Evolutionary conservation across 202 grass and related monocot genomes (phyloP), one percentile per base, ranked within the genome.

Genomic region (Zizania palustris): DNA sequence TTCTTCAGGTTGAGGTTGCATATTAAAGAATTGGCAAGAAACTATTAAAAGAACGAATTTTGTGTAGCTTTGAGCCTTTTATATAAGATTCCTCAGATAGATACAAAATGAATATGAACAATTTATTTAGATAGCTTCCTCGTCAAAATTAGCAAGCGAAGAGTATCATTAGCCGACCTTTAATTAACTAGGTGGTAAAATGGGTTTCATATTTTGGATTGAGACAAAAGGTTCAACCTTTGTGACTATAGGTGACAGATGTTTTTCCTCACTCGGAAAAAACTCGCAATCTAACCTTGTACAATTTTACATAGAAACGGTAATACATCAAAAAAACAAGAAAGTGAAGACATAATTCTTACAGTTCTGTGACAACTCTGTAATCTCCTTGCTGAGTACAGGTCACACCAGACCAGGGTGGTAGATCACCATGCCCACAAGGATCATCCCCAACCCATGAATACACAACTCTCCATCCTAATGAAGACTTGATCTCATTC

Each of bases 401-500:
- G 58, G 95, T 98, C 57, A 97, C 95, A 55, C 95, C 95, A 5
- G 95, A 97, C 95, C 95, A 97, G 37, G 94, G 91, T 20, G 91
- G 91, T n/a, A 97, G 82, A 71, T 88, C 83, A 40, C 91, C 94
- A 74, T 92, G 84, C 7, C 95, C 95, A 45, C 95, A 97, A 68
- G 95, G 95, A 53, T 97, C 91, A 75, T 97, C 91, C 14, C 95
- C 95, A 4, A 97, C 89, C 95, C 95, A 97, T 53, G 95, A 86
- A 81, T 97, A 97, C 42, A 97, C 95, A 66, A 94, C 91, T 70
- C 94, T 93, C 94, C 94, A 97, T 21, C 94, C 94, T 73, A 97
- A 82, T 7, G 83, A 94, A 38, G 94, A 84, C 67, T 97, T 97
- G 75, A 97, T 92, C 78, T 97, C 94, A 72, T 97, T 94, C 79